These are phyloP conservation scores for Galerina sulciceps DNA, from an alignment of 768 basidiomycete genomes.

Conservation along the genomic window DNA sequence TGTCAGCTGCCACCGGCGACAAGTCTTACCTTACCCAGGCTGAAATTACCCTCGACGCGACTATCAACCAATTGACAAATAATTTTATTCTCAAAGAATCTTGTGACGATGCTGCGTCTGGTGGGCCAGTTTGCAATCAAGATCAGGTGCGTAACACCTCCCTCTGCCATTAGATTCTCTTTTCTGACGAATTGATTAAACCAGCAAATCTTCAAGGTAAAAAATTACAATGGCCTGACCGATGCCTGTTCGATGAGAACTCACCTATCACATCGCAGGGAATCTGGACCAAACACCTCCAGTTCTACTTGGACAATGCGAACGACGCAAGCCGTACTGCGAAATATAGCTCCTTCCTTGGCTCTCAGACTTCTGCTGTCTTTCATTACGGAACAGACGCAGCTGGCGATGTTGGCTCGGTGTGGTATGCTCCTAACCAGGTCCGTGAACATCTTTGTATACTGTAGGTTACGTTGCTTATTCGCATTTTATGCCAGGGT, in stretches of 20 bases:
- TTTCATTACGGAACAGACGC: slow-evolving; percentile 46
- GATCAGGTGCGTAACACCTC: slow-evolving; percentile 39
- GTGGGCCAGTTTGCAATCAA: slow-evolving; percentile 44
- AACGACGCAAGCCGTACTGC: slow-evolving; percentile 42
- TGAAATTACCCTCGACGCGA: slow-evolving; percentile 57
- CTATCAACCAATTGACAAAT: slow-evolving; percentile 42
- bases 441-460: slow-evolving; percentile 18
- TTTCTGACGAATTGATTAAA: background rate
- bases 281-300: slow-evolving; percentile 55
- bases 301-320: slow-evolving; percentile 52
- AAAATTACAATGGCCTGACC: background rate
- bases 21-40: slow-evolving; percentile 46
- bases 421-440: slow-evolving; percentile 49
- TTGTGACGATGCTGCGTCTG: slow-evolving; percentile 49
- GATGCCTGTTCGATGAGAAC: no score
- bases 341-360: slow-evolving; percentile 47
- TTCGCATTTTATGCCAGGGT: slow-evolving; percentile 27
- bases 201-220: slow-evolving; percentile 50
- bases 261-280: slow-evolving; percentile 33
- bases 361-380: slow-evolving; percentile 46
- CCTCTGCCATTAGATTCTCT: background rate
- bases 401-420: slow-evolving; percentile 45
- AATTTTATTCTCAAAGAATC: slow-evolving; percentile 52
- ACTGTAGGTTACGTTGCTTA: background rate
- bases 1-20: slow-evolving; percentile 45